Evolutionary conservation across 208 protist species (phyloP).

Genomic region (Leptomonas seymouri): DNA sequence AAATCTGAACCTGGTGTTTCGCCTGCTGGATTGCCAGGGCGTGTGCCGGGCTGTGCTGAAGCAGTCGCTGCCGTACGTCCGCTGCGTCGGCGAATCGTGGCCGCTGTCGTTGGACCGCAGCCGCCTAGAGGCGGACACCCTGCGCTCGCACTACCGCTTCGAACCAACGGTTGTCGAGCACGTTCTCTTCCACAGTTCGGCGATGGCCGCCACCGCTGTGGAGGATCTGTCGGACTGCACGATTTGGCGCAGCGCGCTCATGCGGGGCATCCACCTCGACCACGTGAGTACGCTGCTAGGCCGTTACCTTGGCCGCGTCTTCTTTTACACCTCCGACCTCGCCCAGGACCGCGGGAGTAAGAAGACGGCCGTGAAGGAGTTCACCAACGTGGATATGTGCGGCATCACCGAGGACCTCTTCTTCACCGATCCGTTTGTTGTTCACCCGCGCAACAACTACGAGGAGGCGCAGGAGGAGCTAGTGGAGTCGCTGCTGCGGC

Average conservation of each 20-base stretch:
- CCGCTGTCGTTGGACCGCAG: conserved; percentile 40
- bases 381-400: conserved; percentile 45
- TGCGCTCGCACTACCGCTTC: conserved; percentile 32
- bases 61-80: conserved; percentile 41
- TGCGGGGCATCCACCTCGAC: conserved; percentile 28
- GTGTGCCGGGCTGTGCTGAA: conserved; percentile 35
- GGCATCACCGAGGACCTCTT: conserved; percentile 44
- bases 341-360: conserved; percentile 27
- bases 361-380: conserved; percentile 40
- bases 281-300: conserved; percentile 36
- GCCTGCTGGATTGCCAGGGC: conserved; percentile 27
- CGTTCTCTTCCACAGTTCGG: conserved; percentile 38
- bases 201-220: conserved; percentile 34
- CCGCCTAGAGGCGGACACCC: conserved; percentile 45
- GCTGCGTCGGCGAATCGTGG: conserved; percentile 42
- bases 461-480: conserved; percentile 35
- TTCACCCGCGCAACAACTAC: conserved; percentile 40
- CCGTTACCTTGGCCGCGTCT: conserved; percentile 41
- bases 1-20: conserved; percentile 44
- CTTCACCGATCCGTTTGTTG: conserved; percentile 37
- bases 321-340: conserved; percentile 50
- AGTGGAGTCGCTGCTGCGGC: conserved; percentile 28
- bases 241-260: conserved; percentile 39
- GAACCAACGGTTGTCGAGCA: conserved; percentile 25
- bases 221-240: conserved; percentile 40